These are phyloP conservation scores for Melampsora larici-populina DNA, from an alignment of 1,284 basidiomycete species.

Conservation along the genomic window DNA sequence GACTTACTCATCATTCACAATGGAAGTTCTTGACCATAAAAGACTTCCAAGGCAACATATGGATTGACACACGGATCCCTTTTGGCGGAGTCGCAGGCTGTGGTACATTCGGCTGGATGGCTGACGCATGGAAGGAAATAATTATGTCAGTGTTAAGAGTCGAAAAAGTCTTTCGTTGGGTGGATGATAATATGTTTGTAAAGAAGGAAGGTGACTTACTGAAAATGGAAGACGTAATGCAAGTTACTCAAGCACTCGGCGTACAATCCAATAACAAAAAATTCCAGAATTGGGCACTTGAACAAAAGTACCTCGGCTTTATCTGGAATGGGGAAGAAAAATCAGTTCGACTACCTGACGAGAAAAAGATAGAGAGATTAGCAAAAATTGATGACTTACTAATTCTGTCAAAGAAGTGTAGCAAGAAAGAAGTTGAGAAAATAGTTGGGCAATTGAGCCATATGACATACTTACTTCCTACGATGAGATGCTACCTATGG, in stretches of 20 bases:
- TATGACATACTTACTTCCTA: background rate
- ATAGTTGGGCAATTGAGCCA: background rate
- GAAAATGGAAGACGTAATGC: background rate
- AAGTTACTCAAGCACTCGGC: background rate
- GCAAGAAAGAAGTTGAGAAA: background rate
- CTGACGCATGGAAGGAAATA: background rate
- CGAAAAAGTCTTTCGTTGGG: background rate
- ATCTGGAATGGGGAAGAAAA: background rate
- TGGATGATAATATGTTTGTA: background rate
- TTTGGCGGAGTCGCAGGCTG: constrained; percentile 15
- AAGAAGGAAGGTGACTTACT: background rate
- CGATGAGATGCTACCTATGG: background rate
- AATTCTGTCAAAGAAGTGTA: background rate
- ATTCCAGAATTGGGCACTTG: background rate
- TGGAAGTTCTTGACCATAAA: background rate
- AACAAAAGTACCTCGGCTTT: no score
- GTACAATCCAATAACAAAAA: background rate
- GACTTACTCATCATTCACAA: background rate
- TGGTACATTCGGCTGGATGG: background rate
- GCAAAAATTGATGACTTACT: background rate
- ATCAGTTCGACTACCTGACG: background rate
- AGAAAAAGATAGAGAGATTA: background rate
- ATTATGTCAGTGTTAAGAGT: no score
- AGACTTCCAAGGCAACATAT: background rate
- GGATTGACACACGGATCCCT: no score